These are phyloP conservation scores for Davidsoniella virescens DNA, from an alignment of 2,329 filamentous ascomycete species.

Conservation along the genomic window DNA sequence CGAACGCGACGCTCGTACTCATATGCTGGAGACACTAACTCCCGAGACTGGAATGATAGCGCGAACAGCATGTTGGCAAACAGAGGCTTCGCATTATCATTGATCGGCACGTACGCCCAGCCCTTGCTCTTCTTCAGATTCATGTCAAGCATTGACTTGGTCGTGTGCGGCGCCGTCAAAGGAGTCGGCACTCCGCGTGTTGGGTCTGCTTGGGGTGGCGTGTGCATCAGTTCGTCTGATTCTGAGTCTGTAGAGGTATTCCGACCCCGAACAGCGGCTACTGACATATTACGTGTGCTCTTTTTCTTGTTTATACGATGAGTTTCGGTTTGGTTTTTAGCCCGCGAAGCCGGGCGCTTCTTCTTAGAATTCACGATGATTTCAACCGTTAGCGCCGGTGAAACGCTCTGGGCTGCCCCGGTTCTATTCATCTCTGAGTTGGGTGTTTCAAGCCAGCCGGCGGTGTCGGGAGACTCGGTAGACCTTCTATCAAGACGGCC, in stretches of 20 bases:
- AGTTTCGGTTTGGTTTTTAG: no score
- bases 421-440: no score
- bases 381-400: no score
- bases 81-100: constrained; percentile 21
- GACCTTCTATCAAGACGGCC: no score
- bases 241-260: constrained; percentile 1
- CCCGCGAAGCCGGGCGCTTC: background rate
- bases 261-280: background rate
- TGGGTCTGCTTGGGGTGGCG: background rate
- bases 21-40: constrained; percentile 35
- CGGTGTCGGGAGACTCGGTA: no score
- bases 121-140: constrained; percentile 3
- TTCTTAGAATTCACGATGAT: background rate
- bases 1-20: constrained; percentile 27
- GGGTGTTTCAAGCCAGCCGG: no score
- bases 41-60: constrained; percentile 48
- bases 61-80: constrained; percentile 81
- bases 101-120: constrained; percentile 9
- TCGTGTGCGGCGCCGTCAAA: background rate
- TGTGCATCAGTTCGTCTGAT: constrained; percentile 6
- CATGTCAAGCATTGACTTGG: no score
- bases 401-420: no score
- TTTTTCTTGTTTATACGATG: background rate
- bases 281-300: background rate
- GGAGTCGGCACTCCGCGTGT: background rate